phyloP scores from a whole-genome alignment of 169 alveolate genomes.

The Cryptosporidium xiaoi region DNA sequence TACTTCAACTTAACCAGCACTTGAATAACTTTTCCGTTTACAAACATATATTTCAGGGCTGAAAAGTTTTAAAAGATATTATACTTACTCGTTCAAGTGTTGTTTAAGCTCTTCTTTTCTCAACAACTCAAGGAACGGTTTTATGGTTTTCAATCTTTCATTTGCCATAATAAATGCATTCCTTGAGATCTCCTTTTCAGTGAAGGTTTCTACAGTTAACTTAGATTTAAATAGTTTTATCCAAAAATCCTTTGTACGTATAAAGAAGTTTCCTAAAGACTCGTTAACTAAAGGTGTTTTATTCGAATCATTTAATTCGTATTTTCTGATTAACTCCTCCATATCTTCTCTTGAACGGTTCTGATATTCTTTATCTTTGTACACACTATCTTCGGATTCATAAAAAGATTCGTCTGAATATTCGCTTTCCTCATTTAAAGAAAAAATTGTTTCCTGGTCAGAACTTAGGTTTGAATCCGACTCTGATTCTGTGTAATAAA shows the following conservation, averaged over 20 bases:
- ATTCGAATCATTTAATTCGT: slow-evolving; percentile 75
- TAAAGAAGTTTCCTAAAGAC: slow-evolving; percentile 81
- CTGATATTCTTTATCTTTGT: background rate
- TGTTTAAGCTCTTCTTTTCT: slow-evolving; percentile 15
- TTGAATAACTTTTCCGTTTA: slow-evolving; percentile 23
- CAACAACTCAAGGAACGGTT: slow-evolving; percentile 12
- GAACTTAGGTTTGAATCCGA: slow-evolving; percentile 7
- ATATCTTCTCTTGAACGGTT: slow-evolving; percentile 25
- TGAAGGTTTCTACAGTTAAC: slow-evolving; percentile 24
- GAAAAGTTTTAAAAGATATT: background rate
- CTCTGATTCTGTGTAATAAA: slow-evolving; percentile 9
- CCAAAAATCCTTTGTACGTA: slow-evolving; percentile 84
- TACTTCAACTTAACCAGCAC: slow-evolving; percentile 54
- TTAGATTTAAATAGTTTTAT: slow-evolving; percentile 74
- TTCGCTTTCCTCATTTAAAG: slow-evolving; percentile 23
- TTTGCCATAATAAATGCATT: slow-evolving; percentile 32
- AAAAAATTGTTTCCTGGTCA: slow-evolving; percentile 5
- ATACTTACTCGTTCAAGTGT: background rate
- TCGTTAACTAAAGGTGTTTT: slow-evolving; percentile 79
- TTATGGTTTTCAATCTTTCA: slow-evolving; percentile 30
- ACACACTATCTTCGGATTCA: background rate
- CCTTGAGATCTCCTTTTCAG: slow-evolving; percentile 66
- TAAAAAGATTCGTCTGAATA: background rate
- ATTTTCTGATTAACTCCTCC: slow-evolving; percentile 3
- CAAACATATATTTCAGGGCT: slow-evolving; percentile 37